phyloP scores from a whole-genome alignment of 352 stramenopile species.

The Globisporangium splendens region DNA sequence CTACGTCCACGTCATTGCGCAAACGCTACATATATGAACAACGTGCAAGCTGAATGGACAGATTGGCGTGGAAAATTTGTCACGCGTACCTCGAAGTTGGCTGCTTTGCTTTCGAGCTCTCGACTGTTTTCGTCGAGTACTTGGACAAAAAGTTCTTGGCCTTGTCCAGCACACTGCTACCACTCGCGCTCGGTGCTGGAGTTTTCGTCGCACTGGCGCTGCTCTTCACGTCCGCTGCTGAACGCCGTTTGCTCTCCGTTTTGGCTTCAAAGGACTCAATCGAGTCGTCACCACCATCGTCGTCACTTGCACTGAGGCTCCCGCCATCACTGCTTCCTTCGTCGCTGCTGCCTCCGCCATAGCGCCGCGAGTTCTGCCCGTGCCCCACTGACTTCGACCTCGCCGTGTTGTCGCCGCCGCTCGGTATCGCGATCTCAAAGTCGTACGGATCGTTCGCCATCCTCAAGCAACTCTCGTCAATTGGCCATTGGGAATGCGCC shows the following conservation, averaged over 20 bases:
- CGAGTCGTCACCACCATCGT: constrained; percentile 1
- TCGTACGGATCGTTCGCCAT: constrained; percentile 29
- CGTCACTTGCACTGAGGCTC: constrained; percentile 11
- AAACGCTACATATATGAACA: not conserved
- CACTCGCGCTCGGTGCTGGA: too few species aligned
- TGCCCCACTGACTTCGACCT: not conserved
- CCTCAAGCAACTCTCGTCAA: not conserved
- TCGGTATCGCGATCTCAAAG: constrained; percentile 22
- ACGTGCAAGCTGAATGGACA: too few species aligned
- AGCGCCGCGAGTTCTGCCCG: not conserved
- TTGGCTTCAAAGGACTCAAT: not conserved
- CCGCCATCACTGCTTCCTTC: not conserved
- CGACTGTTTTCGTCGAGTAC: constrained; percentile 41
- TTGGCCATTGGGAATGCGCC: too few species aligned
- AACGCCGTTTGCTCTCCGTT: not conserved
- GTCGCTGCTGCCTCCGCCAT: constrained; percentile 4
- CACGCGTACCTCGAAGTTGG: not conserved
- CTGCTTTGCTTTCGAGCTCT: constrained; percentile 12
- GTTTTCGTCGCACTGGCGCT: not conserved
- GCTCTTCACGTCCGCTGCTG: not conserved
- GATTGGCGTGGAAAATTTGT: not conserved
- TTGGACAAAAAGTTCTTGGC: constrained; percentile 73
- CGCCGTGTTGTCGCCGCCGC: not conserved
- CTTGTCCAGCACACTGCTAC: constrained; percentile 51
- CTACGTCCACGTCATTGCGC: not conserved